Evolutionary conservation across 768 basidiomycete species (phyloP).

Genomic region (Pleurotus cornucopiae): DNA sequence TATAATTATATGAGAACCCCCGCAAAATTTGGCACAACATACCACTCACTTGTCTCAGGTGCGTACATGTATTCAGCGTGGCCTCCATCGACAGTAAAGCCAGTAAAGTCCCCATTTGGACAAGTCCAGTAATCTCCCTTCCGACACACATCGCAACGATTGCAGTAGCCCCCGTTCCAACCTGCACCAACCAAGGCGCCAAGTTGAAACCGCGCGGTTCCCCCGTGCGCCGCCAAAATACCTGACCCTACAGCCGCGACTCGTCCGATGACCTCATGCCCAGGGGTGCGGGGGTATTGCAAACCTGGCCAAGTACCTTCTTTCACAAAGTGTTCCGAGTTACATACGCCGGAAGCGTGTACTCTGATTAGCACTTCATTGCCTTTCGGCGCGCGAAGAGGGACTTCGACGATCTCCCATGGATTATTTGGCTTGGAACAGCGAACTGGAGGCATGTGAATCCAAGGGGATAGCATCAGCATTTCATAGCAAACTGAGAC

Average conservation of each 20-base stretch:
- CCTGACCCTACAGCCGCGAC: slow-evolving; percentile 4
- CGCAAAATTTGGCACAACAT: not conserved
- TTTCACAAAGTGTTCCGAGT: slow-evolving; percentile 10
- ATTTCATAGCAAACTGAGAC: not conserved
- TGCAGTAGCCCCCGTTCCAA: slow-evolving; percentile 10
- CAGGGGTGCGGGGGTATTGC: slow-evolving; percentile 7
- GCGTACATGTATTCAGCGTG: slow-evolving; percentile 11
- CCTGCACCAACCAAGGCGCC: slow-evolving; percentile 7
- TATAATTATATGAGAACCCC: not conserved
- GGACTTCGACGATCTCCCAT: not conserved
- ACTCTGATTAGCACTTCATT: slow-evolving; percentile 9
- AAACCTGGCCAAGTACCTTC: slow-evolving; percentile 10
- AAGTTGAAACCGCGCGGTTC: slow-evolving; percentile 2
- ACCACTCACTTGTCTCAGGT: slow-evolving; percentile 4
- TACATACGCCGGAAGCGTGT: slow-evolving; percentile 9
- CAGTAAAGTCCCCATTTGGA: slow-evolving; percentile 5
- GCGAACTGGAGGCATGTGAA: not conserved
- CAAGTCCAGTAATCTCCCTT: slow-evolving; percentile 10
- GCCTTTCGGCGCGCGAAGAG: not conserved
- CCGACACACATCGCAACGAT: slow-evolving; percentile 4
- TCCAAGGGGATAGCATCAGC: not conserved
- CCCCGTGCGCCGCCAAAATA: slow-evolving; percentile 1
- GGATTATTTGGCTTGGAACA: not conserved
- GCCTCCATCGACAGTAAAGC: slow-evolving; percentile 10
- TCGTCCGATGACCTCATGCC: slow-evolving; percentile 8